Evolutionary conservation across 768 basidiomycete genomes (phyloP), one percentile per base, ranked within the genome.

Genomic region (Suillus bovinus): DNA sequence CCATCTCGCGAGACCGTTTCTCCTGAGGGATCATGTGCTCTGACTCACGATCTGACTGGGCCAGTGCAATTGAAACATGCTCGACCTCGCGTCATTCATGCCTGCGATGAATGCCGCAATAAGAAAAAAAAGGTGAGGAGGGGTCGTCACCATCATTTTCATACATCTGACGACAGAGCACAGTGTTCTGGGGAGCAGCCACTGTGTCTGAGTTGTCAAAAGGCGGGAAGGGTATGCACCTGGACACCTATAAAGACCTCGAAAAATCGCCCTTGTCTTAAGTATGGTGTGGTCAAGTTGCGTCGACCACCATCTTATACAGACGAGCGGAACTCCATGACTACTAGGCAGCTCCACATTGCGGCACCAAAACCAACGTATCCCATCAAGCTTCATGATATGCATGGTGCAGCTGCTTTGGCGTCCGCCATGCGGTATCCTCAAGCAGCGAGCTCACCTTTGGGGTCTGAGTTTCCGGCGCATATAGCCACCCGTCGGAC

Each of bases 171-270:
- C 17, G 3, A 13, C 2, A 27, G 17, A 38, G 10, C 20, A 13
- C 17, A 56, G 55, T 56, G 38, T 56, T 39, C 55, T 6, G 55
- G 55, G 10, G 24, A 56, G 24, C 36, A 56, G 24, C 55, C 55
- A 39, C 5, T 39, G 55, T 56, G 55, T 13, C 11, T 20, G 3
- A 56, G 55, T 6, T 56, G 55, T 11, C 17, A 27, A 27, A 39
- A 56, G 6, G 24, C 5, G 4, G 38, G 55, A 24, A 39, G 24
- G 24, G 11, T 20, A 11, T 38, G 55, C 24, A 39, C 24, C 10
- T 56, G 55, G 55, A 39, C 55, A 13, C 55, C 38, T 17, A 56
- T 56, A 1, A 56, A 56, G 27, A 24, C n/a, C 5, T 39, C 36
- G 2, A 56, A 39, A 38, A 38, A 2, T 11, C 53, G 33, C 8